A percentile compares a stretch with the other conserved stretches of the same genome.
Evolutionary conservation across 306 rosid species (phyloP).

Genomic region (Sphenostylis stenocarpa): DNA sequence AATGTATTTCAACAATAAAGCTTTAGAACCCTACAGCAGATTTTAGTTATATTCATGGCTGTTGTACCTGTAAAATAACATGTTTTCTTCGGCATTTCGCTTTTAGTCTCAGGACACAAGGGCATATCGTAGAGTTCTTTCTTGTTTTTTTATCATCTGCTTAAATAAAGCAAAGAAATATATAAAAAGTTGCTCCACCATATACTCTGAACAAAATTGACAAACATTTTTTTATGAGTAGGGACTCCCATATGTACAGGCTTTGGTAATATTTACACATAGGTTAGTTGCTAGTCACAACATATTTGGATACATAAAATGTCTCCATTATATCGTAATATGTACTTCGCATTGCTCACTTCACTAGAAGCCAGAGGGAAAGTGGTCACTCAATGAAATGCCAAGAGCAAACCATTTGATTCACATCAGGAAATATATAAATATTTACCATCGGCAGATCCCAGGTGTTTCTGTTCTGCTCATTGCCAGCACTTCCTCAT

Average conservation of each 20-base stretch:
- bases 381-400: constrained; percentile 7
- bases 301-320: constrained; percentile 13
- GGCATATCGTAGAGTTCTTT: neutral
- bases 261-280: constrained; percentile 34
- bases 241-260: constrained; percentile 19
- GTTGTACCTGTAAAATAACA: neutral
- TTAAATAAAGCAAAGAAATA: neutral
- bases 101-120: neutral
- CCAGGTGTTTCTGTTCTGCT: constrained; percentile 79
- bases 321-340: neutral
- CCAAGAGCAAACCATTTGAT: neutral
- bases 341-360: constrained; percentile 7
- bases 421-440: neutral
- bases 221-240: neutral
- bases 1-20: neutral
- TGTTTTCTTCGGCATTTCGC: neutral
- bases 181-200: neutral
- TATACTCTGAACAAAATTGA: neutral
- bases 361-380: neutral
- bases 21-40: neutral
- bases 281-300: neutral
- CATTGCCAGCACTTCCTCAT: constrained; percentile 74
- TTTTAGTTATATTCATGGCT: neutral
- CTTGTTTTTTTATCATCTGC: neutral
- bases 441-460: constrained; percentile 72